Evolutionary conservation across 352 stramenopile species (phyloP).

Genomic region (Phytophthora cactorum): DNA sequence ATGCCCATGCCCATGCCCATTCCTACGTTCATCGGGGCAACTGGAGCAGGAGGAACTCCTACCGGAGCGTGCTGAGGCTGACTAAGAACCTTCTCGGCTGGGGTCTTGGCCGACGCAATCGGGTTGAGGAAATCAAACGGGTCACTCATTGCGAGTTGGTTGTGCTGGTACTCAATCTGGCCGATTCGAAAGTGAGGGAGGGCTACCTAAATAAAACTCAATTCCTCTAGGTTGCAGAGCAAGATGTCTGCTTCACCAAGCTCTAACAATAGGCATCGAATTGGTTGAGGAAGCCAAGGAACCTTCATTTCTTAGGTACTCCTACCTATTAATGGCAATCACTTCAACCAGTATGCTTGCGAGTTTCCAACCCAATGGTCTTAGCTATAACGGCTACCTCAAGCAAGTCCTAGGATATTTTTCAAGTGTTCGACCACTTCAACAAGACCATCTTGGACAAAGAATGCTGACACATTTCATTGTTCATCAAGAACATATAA

Average conservation of each 20-base stretch:
- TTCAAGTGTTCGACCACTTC: not conserved
- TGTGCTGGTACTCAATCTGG: conserved; percentile 21
- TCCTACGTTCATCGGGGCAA: conserved; percentile 33
- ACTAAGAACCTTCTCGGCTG: conserved; percentile 41
- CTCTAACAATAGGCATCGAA: conserved; percentile 22
- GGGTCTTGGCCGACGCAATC: conserved; percentile 73
- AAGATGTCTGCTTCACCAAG: not conserved
- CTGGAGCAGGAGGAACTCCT: conserved; percentile 35
- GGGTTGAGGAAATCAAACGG: conserved; percentile 79
- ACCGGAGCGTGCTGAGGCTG: conserved; percentile 27
- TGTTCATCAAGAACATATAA: conserved; percentile 30
- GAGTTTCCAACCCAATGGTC: not conserved
- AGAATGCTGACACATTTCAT: conserved; percentile 18
- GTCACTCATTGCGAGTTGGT: conserved; percentile 58
- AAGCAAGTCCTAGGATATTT: not conserved
- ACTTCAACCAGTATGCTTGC: not conserved
- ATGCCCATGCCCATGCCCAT: conserved; percentile 33
- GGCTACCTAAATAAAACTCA: not conserved
- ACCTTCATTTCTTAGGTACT: conserved; percentile 23
- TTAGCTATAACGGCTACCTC: conserved; percentile 12
- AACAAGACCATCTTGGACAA: conserved; percentile 1
- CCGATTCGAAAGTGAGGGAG: conserved; percentile 24
- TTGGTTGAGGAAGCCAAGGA: conserved; percentile 5
- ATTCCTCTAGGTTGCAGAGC: not conserved
- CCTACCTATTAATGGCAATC: conserved; percentile 1